Evolutionary conservation across 768 basidiomycete species (phyloP).

Genomic region (Psilocybe azurescens): DNA sequence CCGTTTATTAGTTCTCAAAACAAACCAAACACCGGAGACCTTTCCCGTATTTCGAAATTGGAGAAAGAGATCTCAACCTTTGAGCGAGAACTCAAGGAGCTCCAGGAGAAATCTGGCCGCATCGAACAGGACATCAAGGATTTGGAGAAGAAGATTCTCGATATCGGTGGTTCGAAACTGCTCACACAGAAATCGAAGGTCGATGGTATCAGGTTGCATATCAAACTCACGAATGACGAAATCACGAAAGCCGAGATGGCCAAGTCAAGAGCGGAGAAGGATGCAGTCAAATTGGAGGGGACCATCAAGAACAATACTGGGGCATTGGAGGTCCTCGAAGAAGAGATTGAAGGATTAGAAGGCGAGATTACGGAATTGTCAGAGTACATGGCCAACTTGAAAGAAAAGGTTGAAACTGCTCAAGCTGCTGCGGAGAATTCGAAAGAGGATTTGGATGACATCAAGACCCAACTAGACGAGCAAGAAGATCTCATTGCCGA

Average conservation of each 20-base stretch:
- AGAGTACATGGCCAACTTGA: constrained; percentile 64
- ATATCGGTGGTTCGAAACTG: constrained; percentile 90
- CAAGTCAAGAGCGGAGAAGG: constrained; percentile 87
- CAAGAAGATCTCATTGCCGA: constrained; percentile 78
- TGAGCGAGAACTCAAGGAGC: constrained; percentile 64
- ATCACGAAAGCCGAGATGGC: constrained; percentile 95
- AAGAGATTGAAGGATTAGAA: constrained; percentile 67
- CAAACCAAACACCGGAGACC: constrained; percentile 84
- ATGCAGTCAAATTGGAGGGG: constrained; percentile 67
- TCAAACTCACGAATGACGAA: constrained; percentile 85
- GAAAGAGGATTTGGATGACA: constrained; percentile 78
- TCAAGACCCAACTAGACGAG: constrained; percentile 78
- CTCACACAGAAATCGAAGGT: constrained; percentile 92
- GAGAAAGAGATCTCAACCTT: constrained; percentile 67
- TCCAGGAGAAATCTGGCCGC: constrained; percentile 64
- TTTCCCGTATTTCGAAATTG: constrained; percentile 77
- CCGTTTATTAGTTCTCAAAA: constrained; percentile 66
- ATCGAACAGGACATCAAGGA: constrained; percentile 84
- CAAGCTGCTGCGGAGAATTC: constrained; percentile 78
- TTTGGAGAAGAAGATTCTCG: constrained; percentile 90
- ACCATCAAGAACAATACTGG: constrained; percentile 60
- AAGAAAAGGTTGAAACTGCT: constrained; percentile 75
- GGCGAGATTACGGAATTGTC: constrained; percentile 62
- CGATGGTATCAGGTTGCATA: constrained; percentile 82
- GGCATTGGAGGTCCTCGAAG: constrained; percentile 65